These are phyloP conservation scores for Aspergillus awamori DNA, from an alignment of 2,329 filamentous ascomycete species.

Conservation along the genomic window DNA sequence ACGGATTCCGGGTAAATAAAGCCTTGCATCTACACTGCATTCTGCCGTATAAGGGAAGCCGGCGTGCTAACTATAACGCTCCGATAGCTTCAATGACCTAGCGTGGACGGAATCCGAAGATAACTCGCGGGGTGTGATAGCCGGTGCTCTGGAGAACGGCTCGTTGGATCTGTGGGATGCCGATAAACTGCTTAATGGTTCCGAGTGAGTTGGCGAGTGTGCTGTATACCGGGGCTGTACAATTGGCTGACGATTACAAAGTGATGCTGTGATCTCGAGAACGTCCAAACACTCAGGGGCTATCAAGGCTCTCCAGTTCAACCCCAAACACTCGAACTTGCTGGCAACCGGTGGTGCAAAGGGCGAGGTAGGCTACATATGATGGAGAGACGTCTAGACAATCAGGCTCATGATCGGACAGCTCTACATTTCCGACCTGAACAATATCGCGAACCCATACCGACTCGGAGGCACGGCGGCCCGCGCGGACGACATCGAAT, in stretches of 20 bases:
- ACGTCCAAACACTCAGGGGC: conserved; percentile 88
- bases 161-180: conserved; percentile 94
- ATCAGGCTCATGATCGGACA: conserved; percentile 23
- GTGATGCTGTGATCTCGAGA: conserved; percentile 80
- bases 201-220: conserved; percentile 47
- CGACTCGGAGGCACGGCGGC: conserved; percentile 84
- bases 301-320: conserved; percentile 96
- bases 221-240: background rate
- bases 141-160: conserved; percentile 92
- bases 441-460: conserved; percentile 85
- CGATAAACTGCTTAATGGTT: conserved; percentile 61
- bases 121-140: conserved; percentile 84
- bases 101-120: conserved; percentile 86
- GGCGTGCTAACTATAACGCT: conserved; percentile 26
- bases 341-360: conserved; percentile 91
- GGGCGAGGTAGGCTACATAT: conserved; percentile 63
- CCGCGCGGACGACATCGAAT: conserved; percentile 92
- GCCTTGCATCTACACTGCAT: background rate
- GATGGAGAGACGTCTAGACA: background rate
- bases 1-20: conserved; percentile 77
- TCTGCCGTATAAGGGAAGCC: background rate
- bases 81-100: conserved; percentile 86
- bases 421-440: conserved; percentile 92
- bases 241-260: conserved; percentile 29
- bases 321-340: conserved; percentile 86